These are phyloP conservation scores for Quercus mongolica DNA, from an alignment of 306 rosid species.

Conservation along the genomic window DNA sequence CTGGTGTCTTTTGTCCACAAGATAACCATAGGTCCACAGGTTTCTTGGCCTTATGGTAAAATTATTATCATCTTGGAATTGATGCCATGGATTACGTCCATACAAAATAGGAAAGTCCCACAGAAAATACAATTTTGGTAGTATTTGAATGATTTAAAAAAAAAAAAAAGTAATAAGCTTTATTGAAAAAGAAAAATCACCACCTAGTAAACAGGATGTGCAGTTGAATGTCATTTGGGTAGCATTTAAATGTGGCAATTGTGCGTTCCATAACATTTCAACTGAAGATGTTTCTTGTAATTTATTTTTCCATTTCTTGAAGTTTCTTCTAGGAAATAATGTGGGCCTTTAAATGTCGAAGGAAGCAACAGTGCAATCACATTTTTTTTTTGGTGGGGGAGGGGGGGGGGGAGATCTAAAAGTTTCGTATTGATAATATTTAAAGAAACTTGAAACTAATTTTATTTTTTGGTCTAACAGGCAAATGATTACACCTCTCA, in stretches of 20 bases:
- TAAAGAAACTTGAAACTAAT: neutral
- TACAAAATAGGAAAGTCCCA: neutral
- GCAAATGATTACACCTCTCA: slow-evolving; percentile 70
- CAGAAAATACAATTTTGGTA: neutral
- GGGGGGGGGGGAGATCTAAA: neutral
- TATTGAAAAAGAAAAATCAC: no score
- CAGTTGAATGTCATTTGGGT: neutral
- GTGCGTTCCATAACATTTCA: neutral
- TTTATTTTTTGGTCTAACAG: slow-evolving; percentile 34
- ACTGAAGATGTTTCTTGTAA: slow-evolving; percentile 6
- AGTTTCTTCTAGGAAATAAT: slow-evolving; percentile 10
- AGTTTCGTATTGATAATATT: neutral
- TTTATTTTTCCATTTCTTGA: slow-evolving; percentile 11
- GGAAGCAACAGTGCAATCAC: neutral
- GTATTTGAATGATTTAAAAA: neutral
- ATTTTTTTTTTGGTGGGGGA: neutral
- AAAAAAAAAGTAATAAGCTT: no score
- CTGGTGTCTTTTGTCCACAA: neutral
- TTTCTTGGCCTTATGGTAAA: neutral
- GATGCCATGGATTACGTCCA: neutral
- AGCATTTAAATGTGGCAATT: neutral
- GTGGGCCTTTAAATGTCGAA: slow-evolving; percentile 5
- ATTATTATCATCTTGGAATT: neutral
- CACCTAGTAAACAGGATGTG: no score
- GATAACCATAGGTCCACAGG: neutral